A percentile compares a stretch with the other conserved stretches of the same genome.
These are phyloP conservation scores for Prunus yedoensis DNA, from an alignment of 331 rosid genomes.

Conservation along the genomic window DNA sequence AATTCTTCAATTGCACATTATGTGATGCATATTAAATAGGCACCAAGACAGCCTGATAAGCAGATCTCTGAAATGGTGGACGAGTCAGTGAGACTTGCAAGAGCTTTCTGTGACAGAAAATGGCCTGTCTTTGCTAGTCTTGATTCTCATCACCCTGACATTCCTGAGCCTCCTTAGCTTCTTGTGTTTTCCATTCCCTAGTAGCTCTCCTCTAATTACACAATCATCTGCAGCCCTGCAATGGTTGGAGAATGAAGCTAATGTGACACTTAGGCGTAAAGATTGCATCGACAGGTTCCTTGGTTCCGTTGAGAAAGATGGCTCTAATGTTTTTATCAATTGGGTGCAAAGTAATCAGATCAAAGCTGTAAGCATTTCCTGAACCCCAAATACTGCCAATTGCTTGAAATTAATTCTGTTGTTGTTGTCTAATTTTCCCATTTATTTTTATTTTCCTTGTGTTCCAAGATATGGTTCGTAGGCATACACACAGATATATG, in stretches of 20 bases:
- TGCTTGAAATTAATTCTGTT: slow-evolving; percentile 18
- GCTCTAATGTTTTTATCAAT: slow-evolving; percentile 69
- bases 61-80: slow-evolving; percentile 66
- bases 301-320: slow-evolving; percentile 79
- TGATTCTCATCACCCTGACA: slow-evolving; percentile 72
- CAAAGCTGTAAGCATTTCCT: slow-evolving; percentile 47
- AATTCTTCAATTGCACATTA: neutral
- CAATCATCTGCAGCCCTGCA: slow-evolving; percentile 41
- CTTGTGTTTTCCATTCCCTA: neutral
- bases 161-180: slow-evolving; percentile 62
- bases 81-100: slow-evolving; percentile 54
- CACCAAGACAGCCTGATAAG: slow-evolving; percentile 57
- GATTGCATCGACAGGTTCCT: slow-evolving; percentile 86
- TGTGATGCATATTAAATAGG: slow-evolving; percentile 38
- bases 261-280: slow-evolving; percentile 72
- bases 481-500: slow-evolving; percentile 84
- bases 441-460: neutral
- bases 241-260: slow-evolving; percentile 81
- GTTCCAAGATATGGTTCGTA: slow-evolving; percentile 65
- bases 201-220: slow-evolving; percentile 17
- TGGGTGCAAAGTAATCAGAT: slow-evolving; percentile 82
- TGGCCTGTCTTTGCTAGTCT: slow-evolving; percentile 84
- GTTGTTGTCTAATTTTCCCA: slow-evolving; percentile 12
- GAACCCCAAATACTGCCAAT: neutral
- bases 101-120: slow-evolving; percentile 58